phyloP scores from a whole-genome alignment of 2,329 filamentous ascomycete species.

The Plenodomus tracheiphilus region DNA sequence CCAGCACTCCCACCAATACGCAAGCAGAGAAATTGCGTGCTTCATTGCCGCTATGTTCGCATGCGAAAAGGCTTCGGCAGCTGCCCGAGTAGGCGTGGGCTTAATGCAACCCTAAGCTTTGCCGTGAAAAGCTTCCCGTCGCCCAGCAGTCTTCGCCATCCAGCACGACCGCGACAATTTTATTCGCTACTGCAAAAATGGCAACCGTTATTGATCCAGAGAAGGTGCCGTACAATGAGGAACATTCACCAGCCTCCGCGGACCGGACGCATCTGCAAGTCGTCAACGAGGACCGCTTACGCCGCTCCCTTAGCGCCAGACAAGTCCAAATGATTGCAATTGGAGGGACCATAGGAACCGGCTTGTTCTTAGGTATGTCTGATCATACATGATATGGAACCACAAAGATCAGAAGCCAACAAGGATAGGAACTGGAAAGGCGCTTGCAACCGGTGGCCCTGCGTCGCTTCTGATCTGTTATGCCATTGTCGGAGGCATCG shows the following conservation, averaged over 20 bases:
- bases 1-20: conserved; percentile 19
- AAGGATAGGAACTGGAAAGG: conserved; percentile 52
- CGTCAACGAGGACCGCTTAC: conserved; percentile 29
- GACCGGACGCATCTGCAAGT: conserved; percentile 12
- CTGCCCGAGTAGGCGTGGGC: conserved; percentile 1
- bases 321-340: conserved; percentile 66
- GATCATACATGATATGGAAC: background rate
- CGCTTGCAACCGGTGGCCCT: conserved; percentile 53
- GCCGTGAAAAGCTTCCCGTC: conserved; percentile 26
- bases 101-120: conserved; percentile 11
- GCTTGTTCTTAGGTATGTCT: conserved; percentile 56
- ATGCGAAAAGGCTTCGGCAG: conserved; percentile 9
- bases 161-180: background rate
- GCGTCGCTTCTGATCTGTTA: conserved; percentile 42
- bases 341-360: conserved; percentile 63
- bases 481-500: conserved; percentile 37
- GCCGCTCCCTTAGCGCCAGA: conserved; percentile 42
- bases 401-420: background rate
- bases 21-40: conserved; percentile 22
- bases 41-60: conserved; percentile 14
- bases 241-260: conserved; percentile 12
- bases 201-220: conserved; percentile 15
- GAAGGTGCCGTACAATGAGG: conserved; percentile 16
- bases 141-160: conserved; percentile 7
- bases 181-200: conserved; percentile 5